Base-by-base conservation (phyloP, 1,284 basidiomycete genomes). In the Mixia osmundae region DNA sequence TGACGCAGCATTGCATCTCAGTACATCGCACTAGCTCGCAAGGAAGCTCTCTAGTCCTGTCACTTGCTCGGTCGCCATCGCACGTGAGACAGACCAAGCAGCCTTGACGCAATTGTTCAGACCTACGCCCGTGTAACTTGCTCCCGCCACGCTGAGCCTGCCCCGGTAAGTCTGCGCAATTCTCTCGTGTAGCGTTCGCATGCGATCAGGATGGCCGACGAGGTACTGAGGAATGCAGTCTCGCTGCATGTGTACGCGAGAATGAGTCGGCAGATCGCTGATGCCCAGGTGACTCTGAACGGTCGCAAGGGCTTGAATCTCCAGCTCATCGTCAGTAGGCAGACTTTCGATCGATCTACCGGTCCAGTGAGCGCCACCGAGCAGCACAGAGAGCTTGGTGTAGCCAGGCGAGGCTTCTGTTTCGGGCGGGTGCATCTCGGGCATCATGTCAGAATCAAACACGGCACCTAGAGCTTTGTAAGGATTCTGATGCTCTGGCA, bases 121-220 rank as follows among this genome's bases (percentile, higher is more conserved):
- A 40, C 83, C 85, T 1, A 89, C 79, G 1, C 83, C 87, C 0
- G 68, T 71, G 22, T 85, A 78, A 8, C 80, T 80, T 4, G 80
- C 77, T 1, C 89, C 89, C 1, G 78, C 61, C 2, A 94, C 63
- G 28, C 71, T 71, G 43, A 91, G 51, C 42, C 64, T 61, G 3
- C 67, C 68, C 1, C 55, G 57, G 68, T 72, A 77, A 27, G 50
- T 53, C 8, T 47, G 51, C 16, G 35, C 40, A 30, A 79, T 54
- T 4, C 58, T 59, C 6, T 51, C 45, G 36, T 63, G 60, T 31
- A 91, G 50, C 45, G 73, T 67, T 9, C 54, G 51, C 64, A 89
- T 69, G 10, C 82, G 62, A 11, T 64, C 57, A 1, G 68, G 54
- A 53, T 91, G 83, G 0, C 79, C 78, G 0, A 76, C 69, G 0